Evolutionary conservation across 805 yeast genomes (phyloP).

Genomic region (Yamadazyma philogaea): DNA sequence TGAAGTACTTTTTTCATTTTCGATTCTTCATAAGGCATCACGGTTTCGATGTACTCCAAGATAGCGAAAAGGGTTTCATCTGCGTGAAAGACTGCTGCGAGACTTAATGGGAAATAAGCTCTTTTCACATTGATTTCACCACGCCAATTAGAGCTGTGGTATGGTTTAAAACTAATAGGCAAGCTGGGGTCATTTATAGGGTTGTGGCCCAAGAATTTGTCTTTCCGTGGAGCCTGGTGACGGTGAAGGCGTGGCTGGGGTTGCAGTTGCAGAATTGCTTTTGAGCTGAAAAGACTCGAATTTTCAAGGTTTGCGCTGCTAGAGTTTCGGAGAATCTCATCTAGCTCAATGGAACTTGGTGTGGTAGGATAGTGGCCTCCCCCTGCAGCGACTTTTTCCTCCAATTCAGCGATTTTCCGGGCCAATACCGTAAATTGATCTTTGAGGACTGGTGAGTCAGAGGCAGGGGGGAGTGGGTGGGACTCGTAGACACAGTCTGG

Average conservation of each 20-base stretch:
- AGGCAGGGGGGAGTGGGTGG: neutral
- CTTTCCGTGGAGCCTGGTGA: neutral
- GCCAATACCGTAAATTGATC: neutral
- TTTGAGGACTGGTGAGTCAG: neutral
- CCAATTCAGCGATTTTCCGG: constrained; percentile 1
- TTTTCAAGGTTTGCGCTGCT: neutral
- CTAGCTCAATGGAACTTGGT: neutral
- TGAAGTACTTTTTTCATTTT: neutral
- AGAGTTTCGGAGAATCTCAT: neutral
- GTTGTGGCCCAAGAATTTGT: neutral
- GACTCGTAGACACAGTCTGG: constrained; percentile 22
- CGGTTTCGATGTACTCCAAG: neutral
- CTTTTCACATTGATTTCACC: neutral
- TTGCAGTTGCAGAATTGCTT: neutral
- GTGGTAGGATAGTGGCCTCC: neutral
- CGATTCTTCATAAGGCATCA: neutral
- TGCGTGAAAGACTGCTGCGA: neutral
- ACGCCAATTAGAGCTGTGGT: neutral
- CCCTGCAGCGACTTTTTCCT: neutral
- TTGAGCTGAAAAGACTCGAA: neutral
- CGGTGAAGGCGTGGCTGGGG: neutral
- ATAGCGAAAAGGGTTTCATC: neutral
- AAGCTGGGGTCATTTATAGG: neutral
- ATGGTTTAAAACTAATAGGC: neutral
- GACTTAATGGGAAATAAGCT: neutral